Conservation (phyloP, 192 early-diverging fungal genomes). For the Oehlia diaphana region DNA sequence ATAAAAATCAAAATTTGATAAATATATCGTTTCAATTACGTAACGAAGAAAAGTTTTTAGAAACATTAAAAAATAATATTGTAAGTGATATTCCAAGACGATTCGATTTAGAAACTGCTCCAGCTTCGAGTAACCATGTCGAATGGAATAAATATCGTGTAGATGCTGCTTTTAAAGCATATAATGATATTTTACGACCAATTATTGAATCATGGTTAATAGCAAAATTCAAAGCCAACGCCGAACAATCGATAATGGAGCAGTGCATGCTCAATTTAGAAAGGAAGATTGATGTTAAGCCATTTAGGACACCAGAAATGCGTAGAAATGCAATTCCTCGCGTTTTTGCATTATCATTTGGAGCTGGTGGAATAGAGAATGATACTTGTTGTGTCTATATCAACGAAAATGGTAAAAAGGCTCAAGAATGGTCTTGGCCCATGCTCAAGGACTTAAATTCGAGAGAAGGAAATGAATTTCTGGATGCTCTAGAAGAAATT, state of each 20-base stretch:
- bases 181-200: not conserved
- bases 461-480: slow-evolving; percentile 48
- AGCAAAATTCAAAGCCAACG: not conserved
- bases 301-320: not conserved
- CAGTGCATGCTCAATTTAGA: not conserved
- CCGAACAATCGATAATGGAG: slow-evolving; percentile 15
- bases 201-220: not conserved
- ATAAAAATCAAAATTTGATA: slow-evolving; percentile 71
- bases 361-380: slow-evolving; percentile 61
- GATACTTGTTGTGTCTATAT: slow-evolving; percentile 67
- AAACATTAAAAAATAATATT: slow-evolving; percentile 45
- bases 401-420: slow-evolving; percentile 68
- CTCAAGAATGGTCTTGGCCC: slow-evolving; percentile 52
- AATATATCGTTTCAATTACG: slow-evolving; percentile 57
- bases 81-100: slow-evolving; percentile 48
- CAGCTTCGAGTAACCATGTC: not conserved
- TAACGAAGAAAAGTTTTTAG: slow-evolving; percentile 38
- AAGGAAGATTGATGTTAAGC: not conserved
- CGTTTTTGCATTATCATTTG: slow-evolving; percentile 71
- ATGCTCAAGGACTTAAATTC: not conserved
- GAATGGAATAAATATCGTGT: not conserved
- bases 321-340: slow-evolving; percentile 49
- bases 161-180: not conserved
- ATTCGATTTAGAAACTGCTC: not conserved
- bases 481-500: slow-evolving; percentile 58